These are phyloP conservation scores for Phytophthora kernoviae DNA, from an alignment of 352 stramenopile genomes.

Conservation along the genomic window DNA sequence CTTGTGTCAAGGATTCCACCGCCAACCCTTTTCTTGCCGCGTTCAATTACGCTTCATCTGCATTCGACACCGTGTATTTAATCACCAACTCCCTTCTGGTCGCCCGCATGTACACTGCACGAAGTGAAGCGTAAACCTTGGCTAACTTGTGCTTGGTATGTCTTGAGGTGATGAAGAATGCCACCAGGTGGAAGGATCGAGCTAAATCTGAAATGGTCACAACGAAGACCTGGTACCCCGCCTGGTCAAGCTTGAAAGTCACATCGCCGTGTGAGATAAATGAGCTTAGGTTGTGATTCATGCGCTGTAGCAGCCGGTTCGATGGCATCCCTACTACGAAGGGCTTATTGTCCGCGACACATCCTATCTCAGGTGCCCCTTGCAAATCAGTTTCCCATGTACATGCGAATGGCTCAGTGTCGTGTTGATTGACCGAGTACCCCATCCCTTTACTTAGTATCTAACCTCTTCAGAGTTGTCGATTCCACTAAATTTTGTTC, in stretches of 20 bases:
- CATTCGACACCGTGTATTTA: not conserved
- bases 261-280: not conserved
- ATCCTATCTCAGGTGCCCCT: no score
- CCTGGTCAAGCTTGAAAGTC: not conserved
- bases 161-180: not conserved
- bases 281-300: no score
- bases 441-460: no score
- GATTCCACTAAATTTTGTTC: no score
- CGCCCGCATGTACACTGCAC: not conserved
- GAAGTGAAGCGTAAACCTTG: not conserved
- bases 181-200: not conserved
- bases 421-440: no score
- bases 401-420: no score
- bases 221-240: not conserved
- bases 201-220: not conserved
- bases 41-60: not conserved
- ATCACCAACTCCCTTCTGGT: not conserved
- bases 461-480: no score
- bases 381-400: no score
- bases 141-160: not conserved
- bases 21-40: not conserved
- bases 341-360: no score
- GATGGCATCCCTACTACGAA: no score
- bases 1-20: not conserved
- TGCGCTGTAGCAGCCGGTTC: no score